Percentiles rank a stretch among this genome's conserved stretches.
phyloP scores from a whole-genome alignment of 192 early-diverging fungal species.

The Helicostylum pulchrum region DNA sequence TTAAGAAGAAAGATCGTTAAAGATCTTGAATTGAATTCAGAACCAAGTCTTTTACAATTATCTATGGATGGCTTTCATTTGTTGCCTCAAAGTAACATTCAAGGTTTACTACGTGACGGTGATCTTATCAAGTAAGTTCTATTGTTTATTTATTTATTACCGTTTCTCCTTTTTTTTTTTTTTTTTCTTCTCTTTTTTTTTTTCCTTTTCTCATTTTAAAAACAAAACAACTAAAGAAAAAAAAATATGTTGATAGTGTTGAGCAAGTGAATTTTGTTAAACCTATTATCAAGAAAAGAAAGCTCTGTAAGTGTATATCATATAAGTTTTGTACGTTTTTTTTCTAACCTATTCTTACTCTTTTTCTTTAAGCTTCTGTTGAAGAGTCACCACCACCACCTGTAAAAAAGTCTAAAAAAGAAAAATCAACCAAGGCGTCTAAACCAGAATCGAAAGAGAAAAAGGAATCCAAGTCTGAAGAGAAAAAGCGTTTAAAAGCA shows the following conservation, averaged over 20 bases:
- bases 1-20: background rate
- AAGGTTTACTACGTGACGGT: background rate
- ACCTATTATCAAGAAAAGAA: too few species aligned
- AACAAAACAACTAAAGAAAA: too few species aligned
- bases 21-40: background rate
- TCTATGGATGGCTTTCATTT: background rate
- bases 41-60: background rate
- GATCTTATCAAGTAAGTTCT: background rate
- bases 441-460: background rate
- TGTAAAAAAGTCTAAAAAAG: background rate
- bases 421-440: background rate
- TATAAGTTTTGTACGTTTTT: too few species aligned
- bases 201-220: too few species aligned
- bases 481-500: background rate
- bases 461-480: background rate
- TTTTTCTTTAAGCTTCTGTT: too few species aligned
- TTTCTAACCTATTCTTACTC: too few species aligned
- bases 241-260: too few species aligned
- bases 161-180: too few species aligned
- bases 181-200: too few species aligned
- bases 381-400: background rate
- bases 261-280: too few species aligned
- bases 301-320: too few species aligned
- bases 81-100: background rate
- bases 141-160: too few species aligned